Conservation (phyloP, 768 basidiomycete species). For the Myochromella boudieri region DNA sequence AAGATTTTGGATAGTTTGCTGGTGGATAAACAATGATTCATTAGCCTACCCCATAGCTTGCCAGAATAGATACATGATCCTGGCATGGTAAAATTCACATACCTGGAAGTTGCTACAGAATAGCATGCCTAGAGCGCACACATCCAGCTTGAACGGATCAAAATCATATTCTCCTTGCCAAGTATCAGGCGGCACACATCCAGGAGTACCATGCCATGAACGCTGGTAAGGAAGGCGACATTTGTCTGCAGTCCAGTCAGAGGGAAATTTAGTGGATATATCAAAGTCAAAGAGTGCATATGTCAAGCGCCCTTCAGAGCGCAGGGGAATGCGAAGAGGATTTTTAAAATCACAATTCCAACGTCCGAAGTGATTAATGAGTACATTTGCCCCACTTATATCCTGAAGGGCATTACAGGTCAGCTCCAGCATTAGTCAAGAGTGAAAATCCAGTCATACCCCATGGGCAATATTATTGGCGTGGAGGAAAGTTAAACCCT, state of each 20-base stretch:
- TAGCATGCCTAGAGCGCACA: constrained; percentile 18
- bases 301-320: constrained; percentile 9
- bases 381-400: constrained; percentile 15
- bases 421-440: neutral
- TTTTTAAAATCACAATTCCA: neutral
- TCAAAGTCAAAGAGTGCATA: constrained; percentile 26
- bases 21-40: neutral
- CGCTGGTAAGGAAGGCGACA: constrained; percentile 12
- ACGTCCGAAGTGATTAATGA: constrained; percentile 17
- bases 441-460: constrained; percentile 11
- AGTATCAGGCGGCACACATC: constrained; percentile 12
- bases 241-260: constrained; percentile 2
- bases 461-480: constrained; percentile 19
- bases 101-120: constrained; percentile 12
- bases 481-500: constrained; percentile 23
- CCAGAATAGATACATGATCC: too few relatives aligned
- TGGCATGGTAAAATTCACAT: neutral
- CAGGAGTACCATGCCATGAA: neutral
- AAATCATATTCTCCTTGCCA: constrained; percentile 24
- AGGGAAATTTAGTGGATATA: constrained; percentile 18
- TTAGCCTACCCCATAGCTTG: too few relatives aligned
- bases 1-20: neutral
- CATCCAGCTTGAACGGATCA: constrained; percentile 26
- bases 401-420: constrained; percentile 3
- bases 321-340: constrained; percentile 1